Percentiles rank a stretch among this genome's conserved stretches.
These are phyloP conservation scores for Rhizophagus prolifer DNA, from an alignment of 192 early-diverging fungal species.

Conservation along the genomic window DNA sequence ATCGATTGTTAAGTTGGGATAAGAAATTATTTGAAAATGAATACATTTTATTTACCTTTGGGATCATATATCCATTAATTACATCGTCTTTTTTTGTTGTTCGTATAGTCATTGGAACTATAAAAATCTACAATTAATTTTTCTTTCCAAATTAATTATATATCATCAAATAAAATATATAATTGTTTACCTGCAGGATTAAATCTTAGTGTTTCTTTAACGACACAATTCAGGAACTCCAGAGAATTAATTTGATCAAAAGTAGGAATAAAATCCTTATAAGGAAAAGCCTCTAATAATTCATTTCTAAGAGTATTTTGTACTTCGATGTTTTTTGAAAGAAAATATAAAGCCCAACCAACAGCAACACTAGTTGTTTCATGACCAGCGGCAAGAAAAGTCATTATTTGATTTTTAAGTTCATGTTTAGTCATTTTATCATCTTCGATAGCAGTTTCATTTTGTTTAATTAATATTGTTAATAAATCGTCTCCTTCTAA, in stretches of 20 bases:
- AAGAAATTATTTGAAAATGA: not conserved
- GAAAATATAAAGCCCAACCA: constrained; percentile 53
- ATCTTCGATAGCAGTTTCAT: constrained; percentile 40
- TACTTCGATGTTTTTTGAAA: constrained; percentile 44
- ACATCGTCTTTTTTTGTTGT: constrained; percentile 38
- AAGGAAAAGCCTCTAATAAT: constrained; percentile 39
- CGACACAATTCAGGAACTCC: constrained; percentile 49
- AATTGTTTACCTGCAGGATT: constrained; percentile 49
- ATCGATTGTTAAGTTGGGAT: not conserved
- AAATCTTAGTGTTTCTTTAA: constrained; percentile 52
- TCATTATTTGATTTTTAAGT: constrained; percentile 50
- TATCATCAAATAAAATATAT: too few relatives aligned
- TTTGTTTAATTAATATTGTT: constrained; percentile 42
- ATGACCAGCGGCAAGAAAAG: constrained; percentile 61
- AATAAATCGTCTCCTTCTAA: constrained; percentile 45
- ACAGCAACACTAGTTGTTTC: constrained; percentile 56
- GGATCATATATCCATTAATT: constrained; percentile 45
- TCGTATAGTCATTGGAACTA: constrained; percentile 49
- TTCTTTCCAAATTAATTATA: not conserved
- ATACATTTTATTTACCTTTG: constrained; percentile 37
- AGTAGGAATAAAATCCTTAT: constrained; percentile 31
- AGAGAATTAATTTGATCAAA: constrained; percentile 52
- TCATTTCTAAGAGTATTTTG: constrained; percentile 49
- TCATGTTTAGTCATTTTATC: constrained; percentile 44
- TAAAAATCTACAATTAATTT: not conserved